Percentiles rank a stretch among this genome's conserved stretches.
Conservation (phyloP, 331 rosid genomes). For the Malus hybrid region DNA sequence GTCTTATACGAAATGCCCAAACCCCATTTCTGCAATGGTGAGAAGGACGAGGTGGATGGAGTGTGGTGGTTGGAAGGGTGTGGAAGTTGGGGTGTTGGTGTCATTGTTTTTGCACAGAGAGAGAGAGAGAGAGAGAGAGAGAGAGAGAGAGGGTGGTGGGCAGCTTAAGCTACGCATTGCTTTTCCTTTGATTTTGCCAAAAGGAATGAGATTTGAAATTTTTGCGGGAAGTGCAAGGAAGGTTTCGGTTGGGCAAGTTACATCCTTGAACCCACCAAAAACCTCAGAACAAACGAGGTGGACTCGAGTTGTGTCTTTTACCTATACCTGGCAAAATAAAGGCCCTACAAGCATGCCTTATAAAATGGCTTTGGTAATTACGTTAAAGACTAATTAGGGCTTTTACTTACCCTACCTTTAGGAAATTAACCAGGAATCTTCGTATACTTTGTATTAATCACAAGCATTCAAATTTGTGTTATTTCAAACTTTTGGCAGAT, state of each 20-base stretch:
- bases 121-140: neutral
- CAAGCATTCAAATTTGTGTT: no score
- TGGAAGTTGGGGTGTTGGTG: conserved; percentile 43
- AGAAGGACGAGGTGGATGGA: conserved; percentile 10
- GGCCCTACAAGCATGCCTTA: neutral
- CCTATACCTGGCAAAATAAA: neutral
- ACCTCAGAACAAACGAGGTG: neutral
- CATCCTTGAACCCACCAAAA: conserved; percentile 45
- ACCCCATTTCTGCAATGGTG: conserved; percentile 17
- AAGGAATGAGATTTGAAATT: conserved; percentile 24
- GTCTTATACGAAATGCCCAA: conserved; percentile 42
- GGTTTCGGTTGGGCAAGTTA: conserved; percentile 48
- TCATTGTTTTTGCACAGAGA: conserved; percentile 18
- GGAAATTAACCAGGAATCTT: no score
- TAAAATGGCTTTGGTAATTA: no score
- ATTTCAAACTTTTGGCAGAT: no score
- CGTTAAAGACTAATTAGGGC: no score
- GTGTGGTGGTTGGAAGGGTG: conserved; percentile 28
- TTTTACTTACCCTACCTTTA: neutral
- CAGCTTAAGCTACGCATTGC: conserved; percentile 33
- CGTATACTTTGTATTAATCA: no score
- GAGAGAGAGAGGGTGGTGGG: conserved; percentile 24
- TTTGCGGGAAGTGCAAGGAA: conserved; percentile 86
- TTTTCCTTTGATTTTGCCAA: neutral
- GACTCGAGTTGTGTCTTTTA: neutral